Percentiles rank a stretch among this genome's conserved stretches.
Evolutionary conservation across 768 basidiomycete species (phyloP).

Genomic region (Cystofilobasidium bisporidii): DNA sequence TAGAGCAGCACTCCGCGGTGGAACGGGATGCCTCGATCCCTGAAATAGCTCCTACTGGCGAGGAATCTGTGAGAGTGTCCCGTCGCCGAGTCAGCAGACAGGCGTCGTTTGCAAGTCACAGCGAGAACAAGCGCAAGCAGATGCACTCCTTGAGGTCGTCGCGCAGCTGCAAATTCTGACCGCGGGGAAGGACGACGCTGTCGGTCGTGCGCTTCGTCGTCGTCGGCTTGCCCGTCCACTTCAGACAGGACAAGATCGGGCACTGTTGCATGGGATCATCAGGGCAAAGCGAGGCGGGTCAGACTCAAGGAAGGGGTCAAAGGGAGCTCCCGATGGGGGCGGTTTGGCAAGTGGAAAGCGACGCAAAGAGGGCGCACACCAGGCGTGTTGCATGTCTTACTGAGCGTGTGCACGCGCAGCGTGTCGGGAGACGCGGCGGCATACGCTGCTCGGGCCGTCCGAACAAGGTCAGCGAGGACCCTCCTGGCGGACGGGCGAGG

Average conservation of each 20-base stretch:
- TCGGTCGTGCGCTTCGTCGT: neutral
- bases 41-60: neutral
- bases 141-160: neutral
- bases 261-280: neutral
- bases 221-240: neutral
- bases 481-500: neutral
- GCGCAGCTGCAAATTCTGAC: neutral
- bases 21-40: neutral
- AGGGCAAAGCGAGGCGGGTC: neutral
- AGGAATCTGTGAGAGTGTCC: neutral
- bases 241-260: neutral
- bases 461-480: neutral
- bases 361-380: neutral
- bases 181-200: neutral
- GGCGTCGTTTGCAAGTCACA: neutral
- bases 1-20: neutral
- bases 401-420: neutral
- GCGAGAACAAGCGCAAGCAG: no score
- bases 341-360: no score
- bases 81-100: neutral
- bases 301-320: no score
- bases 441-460: neutral
- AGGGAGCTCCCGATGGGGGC: no score
- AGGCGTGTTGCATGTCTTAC: neutral
- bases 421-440: neutral